Conservation (phyloP, 2,329 filamentous ascomycete species). For the Madurella fahalii region DNA sequence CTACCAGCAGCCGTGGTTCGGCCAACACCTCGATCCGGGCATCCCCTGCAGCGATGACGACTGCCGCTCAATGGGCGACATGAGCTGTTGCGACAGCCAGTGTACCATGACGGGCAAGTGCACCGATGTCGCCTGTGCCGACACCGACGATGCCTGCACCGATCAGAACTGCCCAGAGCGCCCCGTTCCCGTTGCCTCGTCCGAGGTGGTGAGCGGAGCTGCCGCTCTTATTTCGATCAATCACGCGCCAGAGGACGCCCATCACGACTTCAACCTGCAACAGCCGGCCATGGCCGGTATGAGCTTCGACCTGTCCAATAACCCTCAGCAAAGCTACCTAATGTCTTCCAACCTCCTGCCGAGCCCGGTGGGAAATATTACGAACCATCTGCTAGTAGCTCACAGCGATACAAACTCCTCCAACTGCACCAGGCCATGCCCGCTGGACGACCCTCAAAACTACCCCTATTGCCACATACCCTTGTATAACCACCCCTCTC, state of each 20-base stretch:
- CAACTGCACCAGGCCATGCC: conserved; percentile 24
- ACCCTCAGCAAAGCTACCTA: conserved; percentile 15
- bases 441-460: conserved; percentile 24
- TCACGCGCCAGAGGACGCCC: conserved; percentile 23
- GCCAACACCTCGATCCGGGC: conserved; percentile 9
- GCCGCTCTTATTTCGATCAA: conserved; percentile 31
- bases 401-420: conserved; percentile 22
- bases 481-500: conserved; percentile 9
- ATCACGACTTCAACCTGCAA: conserved; percentile 16
- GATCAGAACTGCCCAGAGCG: conserved; percentile 29
- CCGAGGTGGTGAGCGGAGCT: conserved; percentile 28
- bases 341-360: conserved; percentile 14
- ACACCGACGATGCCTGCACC: conserved; percentile 27
- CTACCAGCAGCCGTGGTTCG: conserved; percentile 19
- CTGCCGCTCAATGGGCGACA: conserved; percentile 22
- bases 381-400: conserved; percentile 24
- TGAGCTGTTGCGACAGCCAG: conserved; percentile 28
- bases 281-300: conserved; percentile 19
- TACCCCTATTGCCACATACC: conserved; percentile 26
- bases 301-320: conserved; percentile 13
- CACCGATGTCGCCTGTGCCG: conserved; percentile 26
- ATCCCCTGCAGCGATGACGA: conserved; percentile 24
- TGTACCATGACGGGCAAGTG: conserved; percentile 30
- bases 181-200: conserved; percentile 15
- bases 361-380: conserved; percentile 18